Conservation (phyloP, 805 yeast species). For the Ogataea wickerhamii region DNA sequence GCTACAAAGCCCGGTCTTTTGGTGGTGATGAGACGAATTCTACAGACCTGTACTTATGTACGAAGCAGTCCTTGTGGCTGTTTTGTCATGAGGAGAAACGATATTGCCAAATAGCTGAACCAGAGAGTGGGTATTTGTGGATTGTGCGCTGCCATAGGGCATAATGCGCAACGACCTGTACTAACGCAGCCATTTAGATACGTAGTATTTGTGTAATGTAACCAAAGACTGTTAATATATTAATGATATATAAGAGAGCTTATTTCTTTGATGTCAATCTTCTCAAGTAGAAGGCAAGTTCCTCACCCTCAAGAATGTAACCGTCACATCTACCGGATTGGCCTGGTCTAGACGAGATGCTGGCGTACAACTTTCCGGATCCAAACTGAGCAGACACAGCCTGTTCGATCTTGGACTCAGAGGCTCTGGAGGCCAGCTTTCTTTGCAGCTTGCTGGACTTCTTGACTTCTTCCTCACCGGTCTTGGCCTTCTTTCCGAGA, state of each 20-base stretch:
- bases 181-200: too few species aligned
- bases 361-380: constrained; percentile 99
- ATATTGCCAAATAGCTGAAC: constrained; percentile 20
- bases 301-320: constrained; percentile 99
- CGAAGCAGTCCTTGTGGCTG: constrained; percentile 9
- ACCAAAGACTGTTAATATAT: constrained; percentile 20
- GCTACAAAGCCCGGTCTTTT: too few species aligned
- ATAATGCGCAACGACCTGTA: too few species aligned
- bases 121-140: background rate
- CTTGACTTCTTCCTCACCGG: constrained; percentile 58
- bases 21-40: constrained; percentile 40
- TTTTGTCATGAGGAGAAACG: constrained; percentile 26
- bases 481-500: constrained; percentile 80
- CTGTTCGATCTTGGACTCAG: constrained; percentile 77
- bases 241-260: constrained; percentile 25
- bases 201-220: constrained; percentile 24
- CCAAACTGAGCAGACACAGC: constrained; percentile 95
- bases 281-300: constrained; percentile 99
- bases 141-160: too few species aligned
- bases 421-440: constrained; percentile 92
- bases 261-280: constrained; percentile 99
- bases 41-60: constrained; percentile 61
- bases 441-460: constrained; percentile 79
- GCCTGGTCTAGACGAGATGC: constrained; percentile 99
- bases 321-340: constrained; percentile 99